Evolutionary conservation across 1,284 basidiomycete species (phyloP).

Genomic region (Malassezia sp.): DNA sequence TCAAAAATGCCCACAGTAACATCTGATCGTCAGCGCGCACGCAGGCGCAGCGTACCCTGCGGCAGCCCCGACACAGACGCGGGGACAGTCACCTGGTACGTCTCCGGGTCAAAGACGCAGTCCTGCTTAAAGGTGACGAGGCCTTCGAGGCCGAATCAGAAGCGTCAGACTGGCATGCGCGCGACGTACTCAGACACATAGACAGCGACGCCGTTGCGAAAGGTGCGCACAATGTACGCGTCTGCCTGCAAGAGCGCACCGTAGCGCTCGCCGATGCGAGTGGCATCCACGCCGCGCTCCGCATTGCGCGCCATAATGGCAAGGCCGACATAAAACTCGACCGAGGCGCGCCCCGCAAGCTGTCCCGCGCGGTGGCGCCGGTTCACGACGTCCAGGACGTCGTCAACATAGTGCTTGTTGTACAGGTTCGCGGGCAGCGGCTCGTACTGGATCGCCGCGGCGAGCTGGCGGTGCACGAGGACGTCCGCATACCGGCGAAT

Average conservation of each 20-base stretch:
- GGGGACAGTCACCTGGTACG: conserved; percentile 70
- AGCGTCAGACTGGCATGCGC: conserved; percentile 75
- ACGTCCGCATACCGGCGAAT: conserved; percentile 57
- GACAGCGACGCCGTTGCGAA: conserved; percentile 87
- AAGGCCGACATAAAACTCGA: conserved; percentile 93
- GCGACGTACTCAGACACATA: conserved; percentile 86
- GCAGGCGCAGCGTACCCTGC: too few relatives aligned
- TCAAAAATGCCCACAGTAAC: conserved; percentile 60
- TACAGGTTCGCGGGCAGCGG: conserved; percentile 76
- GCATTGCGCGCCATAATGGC: conserved; percentile 55
- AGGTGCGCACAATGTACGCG: conserved; percentile 87
- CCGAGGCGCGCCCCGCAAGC: conserved; percentile 85
- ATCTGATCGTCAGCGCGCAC: too few relatives aligned
- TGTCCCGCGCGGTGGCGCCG: conserved; percentile 88
- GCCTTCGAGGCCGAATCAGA: conserved; percentile 90
- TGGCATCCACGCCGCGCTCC: conserved; percentile 53
- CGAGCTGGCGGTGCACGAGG: conserved; percentile 81
- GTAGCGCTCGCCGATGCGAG: conserved; percentile 26
- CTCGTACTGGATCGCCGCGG: conserved; percentile 74
- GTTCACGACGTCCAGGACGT: conserved; percentile 75
- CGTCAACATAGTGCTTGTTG: conserved; percentile 78
- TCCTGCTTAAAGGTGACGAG: conserved; percentile 84
- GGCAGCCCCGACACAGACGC: conserved; percentile 25
- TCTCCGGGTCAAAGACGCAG: conserved; percentile 77
- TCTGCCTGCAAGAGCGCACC: conserved; percentile 23